A percentile compares a stretch with the other conserved stretches of the same genome.
These are phyloP conservation scores for Medicago arabica DNA, from an alignment of 306 rosid genomes.

Conservation along the genomic window DNA sequence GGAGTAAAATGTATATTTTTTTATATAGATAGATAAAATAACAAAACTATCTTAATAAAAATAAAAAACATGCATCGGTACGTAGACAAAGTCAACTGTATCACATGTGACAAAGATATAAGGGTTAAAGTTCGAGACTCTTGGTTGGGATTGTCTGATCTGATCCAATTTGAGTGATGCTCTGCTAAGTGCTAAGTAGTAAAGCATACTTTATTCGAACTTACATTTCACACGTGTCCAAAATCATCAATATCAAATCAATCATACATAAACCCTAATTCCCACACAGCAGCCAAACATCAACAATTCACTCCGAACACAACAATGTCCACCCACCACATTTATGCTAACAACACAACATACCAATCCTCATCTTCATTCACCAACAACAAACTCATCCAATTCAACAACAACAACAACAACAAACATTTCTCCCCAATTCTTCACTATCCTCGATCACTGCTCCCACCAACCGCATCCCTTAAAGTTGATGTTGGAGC, in stretches of 20 bases:
- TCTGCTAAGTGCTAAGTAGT: too few relatives aligned
- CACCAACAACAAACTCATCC: neutral
- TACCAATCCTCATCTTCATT: neutral
- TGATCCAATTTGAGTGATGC: too few relatives aligned
- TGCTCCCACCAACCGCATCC: neutral
- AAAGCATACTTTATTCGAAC: too few relatives aligned
- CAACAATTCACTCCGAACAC: neutral
- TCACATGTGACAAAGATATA: too few relatives aligned
- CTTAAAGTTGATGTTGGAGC: neutral
- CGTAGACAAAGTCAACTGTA: too few relatives aligned
- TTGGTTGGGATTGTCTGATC: too few relatives aligned
- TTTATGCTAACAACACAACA: neutral
- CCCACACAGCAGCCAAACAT: slow-evolving; percentile 1
- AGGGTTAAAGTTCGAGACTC: too few relatives aligned
- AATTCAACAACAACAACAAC: slow-evolving; percentile 1
- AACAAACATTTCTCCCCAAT: neutral
- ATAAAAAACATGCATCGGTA: too few relatives aligned
- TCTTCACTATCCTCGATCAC: neutral
- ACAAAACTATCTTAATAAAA: too few relatives aligned
- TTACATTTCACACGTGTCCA: neutral
- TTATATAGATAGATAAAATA: too few relatives aligned
- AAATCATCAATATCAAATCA: neutral
- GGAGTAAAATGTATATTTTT: too few relatives aligned
- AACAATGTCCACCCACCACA: neutral
- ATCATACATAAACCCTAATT: slow-evolving; percentile 26